phyloP scores from a whole-genome alignment of 1,139 yeast species.

The Geotrichum carabidarum region DNA sequence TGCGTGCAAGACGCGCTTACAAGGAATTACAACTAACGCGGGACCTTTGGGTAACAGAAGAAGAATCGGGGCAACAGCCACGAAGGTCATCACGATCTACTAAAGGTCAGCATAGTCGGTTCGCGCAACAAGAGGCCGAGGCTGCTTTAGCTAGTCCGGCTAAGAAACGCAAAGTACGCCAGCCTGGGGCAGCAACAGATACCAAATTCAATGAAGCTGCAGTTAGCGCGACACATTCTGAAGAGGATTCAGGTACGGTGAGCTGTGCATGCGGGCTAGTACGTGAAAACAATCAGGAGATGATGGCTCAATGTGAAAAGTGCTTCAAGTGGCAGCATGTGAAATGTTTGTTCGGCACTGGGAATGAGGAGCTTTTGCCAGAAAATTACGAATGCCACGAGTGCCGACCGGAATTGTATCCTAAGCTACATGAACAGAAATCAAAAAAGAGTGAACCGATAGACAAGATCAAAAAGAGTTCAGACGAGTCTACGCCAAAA shows the following conservation, averaged over 20 bases:
- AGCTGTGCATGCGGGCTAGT: slow-evolving; percentile 59
- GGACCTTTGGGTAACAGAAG: not conserved
- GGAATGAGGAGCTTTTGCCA: slow-evolving; percentile 41
- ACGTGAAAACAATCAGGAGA: slow-evolving; percentile 53
- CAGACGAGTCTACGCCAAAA: too few species aligned
- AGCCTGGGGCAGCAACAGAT: not conserved
- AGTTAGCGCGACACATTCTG: not conserved
- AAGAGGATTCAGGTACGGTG: slow-evolving; percentile 26
- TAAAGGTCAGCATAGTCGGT: slow-evolving; percentile 41
- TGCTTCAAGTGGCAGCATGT: slow-evolving; percentile 87
- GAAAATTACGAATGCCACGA: slow-evolving; percentile 47
- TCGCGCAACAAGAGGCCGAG: slow-evolving; percentile 29
- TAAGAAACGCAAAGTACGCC: not conserved
- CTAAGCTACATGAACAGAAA: not conserved
- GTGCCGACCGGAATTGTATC: slow-evolving; percentile 33
- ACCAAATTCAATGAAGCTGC: not conserved
- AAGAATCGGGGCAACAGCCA: not conserved
- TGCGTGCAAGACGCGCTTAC: too few species aligned
- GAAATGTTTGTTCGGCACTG: slow-evolving; percentile 58
- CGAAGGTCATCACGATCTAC: slow-evolving; percentile 41
- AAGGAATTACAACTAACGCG: too few species aligned
- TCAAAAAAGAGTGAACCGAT: not conserved
- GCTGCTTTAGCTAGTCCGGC: not conserved
- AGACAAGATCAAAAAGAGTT: not conserved
- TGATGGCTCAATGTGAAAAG: slow-evolving; percentile 73